Percentiles rank a stretch among this genome's conserved stretches.
phyloP scores from a whole-genome alignment of 2,329 filamentous ascomycete species.

The Coniochaeta hoffmannii region DNA sequence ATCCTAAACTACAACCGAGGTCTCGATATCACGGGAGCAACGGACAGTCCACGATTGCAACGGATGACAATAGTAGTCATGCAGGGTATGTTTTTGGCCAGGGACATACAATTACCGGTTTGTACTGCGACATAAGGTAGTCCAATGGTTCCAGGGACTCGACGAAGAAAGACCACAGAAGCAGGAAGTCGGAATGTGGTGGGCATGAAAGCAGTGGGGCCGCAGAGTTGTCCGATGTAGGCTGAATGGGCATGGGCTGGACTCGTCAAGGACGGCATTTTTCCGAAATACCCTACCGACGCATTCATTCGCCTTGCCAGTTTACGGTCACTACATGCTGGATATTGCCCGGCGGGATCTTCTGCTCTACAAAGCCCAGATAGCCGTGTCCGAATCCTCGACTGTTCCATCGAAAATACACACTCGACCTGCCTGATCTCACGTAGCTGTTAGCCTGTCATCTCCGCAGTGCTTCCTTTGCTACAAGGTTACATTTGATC shows the following conservation, averaged over 20 bases:
- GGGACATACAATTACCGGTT: neutral
- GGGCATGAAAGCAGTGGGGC: constrained; percentile 1
- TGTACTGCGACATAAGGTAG: neutral
- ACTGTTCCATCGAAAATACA: neutral
- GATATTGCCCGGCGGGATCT: neutral
- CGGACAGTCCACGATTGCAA: too few species aligned
- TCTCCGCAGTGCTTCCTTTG: neutral
- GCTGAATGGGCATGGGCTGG: constrained; percentile 11
- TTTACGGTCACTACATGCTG: neutral
- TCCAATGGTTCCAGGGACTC: neutral
- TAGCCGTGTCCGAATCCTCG: neutral
- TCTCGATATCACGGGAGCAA: too few species aligned
- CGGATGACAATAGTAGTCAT: neutral
- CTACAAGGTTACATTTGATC: neutral
- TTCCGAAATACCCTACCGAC: constrained; percentile 12
- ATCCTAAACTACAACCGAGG: too few species aligned
- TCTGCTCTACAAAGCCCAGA: neutral
- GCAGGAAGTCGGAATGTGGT: neutral
- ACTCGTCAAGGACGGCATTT: neutral
- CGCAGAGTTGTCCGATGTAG: constrained; percentile 7
- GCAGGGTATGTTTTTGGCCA: neutral
- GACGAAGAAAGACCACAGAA: neutral
- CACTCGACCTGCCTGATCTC: neutral
- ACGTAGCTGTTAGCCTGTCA: neutral
- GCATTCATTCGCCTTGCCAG: neutral